phyloP scores from a whole-genome alignment of 768 basidiomycete species.

The Hypsizygus marmoreus region DNA sequence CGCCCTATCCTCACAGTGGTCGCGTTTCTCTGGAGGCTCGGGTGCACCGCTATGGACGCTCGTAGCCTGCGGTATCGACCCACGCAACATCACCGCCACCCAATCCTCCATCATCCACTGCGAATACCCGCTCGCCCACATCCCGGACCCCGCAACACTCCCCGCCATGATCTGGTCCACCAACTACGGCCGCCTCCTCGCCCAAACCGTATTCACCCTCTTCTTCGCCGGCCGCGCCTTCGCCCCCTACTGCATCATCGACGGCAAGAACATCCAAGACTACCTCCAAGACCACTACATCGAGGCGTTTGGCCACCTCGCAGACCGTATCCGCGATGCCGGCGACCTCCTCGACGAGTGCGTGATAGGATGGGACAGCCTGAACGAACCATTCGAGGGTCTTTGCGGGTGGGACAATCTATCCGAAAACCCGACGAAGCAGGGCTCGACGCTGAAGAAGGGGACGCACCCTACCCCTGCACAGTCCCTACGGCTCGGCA shows the following conservation, averaged over 20 bases:
- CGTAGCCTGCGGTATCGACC: conserved; percentile 86
- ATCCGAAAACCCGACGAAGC: conserved; percentile 58
- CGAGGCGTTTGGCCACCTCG: conserved; percentile 72
- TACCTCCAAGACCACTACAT: conserved; percentile 81
- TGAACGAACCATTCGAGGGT: conserved; percentile 95
- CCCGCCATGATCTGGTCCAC: conserved; percentile 98
- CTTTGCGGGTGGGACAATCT: conserved; percentile 70
- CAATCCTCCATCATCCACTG: conserved; percentile 85
- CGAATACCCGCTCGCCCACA: conserved; percentile 73
- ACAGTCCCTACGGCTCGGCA: conserved; percentile 82
- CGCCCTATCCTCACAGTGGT: conserved; percentile 78
- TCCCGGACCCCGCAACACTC: conserved; percentile 68
- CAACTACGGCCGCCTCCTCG: conserved; percentile 87
- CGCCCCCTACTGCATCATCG: conserved; percentile 89
- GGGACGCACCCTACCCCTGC: conserved; percentile 86
- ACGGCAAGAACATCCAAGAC: conserved; percentile 90
- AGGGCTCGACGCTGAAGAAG: conserved; percentile 78
- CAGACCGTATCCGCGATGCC: conserved; percentile 73
- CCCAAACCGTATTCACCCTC: conserved; percentile 89
- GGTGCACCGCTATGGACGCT: conserved; percentile 96
- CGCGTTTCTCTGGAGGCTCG: conserved; percentile 91
- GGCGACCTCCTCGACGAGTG: conserved; percentile 82
- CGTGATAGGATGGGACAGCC: conserved; percentile 94
- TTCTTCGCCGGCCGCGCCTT: conserved; percentile 92
- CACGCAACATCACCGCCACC: conserved; percentile 81